Evolutionary conservation across 176 grass and related monocot species (phyloP).

Genomic region (Microstegium vimineum): DNA sequence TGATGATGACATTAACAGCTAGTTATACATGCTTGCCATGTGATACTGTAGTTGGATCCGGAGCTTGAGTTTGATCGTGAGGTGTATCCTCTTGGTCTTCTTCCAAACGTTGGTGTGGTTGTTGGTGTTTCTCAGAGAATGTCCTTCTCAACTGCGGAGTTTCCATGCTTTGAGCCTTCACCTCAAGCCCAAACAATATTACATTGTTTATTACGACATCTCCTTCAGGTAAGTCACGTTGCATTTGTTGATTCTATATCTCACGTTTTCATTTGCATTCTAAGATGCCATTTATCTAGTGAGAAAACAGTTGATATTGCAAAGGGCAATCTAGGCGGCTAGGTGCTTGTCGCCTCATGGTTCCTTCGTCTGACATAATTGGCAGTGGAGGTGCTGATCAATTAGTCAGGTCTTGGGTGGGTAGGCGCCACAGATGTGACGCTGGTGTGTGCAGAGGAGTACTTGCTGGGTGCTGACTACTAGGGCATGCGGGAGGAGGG

Average conservation of each 20-base stretch:
- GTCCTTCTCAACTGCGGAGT: conserved; percentile 92
- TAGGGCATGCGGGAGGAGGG: no score
- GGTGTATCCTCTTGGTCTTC: conserved; percentile 97
- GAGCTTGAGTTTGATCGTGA: conserved; percentile 98
- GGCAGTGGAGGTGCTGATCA: not conserved
- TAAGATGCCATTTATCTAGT: not conserved
- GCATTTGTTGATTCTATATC: not conserved
- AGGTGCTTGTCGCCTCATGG: not conserved
- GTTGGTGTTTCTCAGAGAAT: conserved; percentile 95
- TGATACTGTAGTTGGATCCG: conserved; percentile 85
- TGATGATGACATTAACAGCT: not conserved
- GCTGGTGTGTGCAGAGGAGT: not conserved
- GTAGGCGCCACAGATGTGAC: not conserved
- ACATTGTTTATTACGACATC: conserved; percentile 93
- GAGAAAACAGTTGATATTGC: not conserved
- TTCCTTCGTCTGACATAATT: not conserved
- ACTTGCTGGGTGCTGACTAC: not conserved
- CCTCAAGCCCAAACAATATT: conserved; percentile 98
- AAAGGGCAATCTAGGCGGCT: not conserved
- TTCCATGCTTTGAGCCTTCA: conserved; percentile 95
- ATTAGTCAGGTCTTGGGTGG: not conserved
- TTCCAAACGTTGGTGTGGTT: conserved; percentile 91
- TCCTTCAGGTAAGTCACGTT: conserved; percentile 71
- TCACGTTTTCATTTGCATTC: not conserved
- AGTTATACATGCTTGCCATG: conserved; percentile 16